A percentile compares a stretch with the other conserved stretches of the same genome.
These are phyloP conservation scores for Bimuria novae-zelandiae DNA, from an alignment of 2,329 filamentous ascomycete genomes.

Conservation along the genomic window DNA sequence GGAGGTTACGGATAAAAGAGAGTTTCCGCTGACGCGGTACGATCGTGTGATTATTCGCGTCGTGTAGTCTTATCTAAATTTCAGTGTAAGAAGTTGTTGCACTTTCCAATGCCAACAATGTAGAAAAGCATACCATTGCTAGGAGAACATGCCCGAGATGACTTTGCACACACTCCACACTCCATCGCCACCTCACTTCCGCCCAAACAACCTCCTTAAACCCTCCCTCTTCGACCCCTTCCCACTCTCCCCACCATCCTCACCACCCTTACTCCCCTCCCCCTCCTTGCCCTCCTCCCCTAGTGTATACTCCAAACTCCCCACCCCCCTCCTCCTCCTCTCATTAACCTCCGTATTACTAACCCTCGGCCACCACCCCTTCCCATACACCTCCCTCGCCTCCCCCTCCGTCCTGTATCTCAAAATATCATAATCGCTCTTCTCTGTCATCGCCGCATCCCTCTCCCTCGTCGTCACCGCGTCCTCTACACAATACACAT, in stretches of 20 bases:
- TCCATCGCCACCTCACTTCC: neutral
- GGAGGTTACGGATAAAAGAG: conserved; percentile 1
- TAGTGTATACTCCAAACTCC: neutral
- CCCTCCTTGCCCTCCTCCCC: neutral
- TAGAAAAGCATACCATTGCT: no score
- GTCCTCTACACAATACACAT: conserved; percentile 16
- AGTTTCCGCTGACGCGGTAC: conserved; percentile 3
- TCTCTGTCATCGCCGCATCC: conserved; percentile 39
- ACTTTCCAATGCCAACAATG: no score
- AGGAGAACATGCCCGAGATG: no score
- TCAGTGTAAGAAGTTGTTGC: no score
- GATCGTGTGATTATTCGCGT: conserved; percentile 1
- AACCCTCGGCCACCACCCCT: conserved; percentile 28
- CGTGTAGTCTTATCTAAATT: neutral
- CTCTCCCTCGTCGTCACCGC: conserved; percentile 28
- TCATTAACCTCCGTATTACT: conserved; percentile 47
- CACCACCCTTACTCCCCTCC: neutral
- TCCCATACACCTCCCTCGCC: conserved; percentile 32
- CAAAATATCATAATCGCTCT: conserved; percentile 44
- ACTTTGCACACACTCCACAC: no score
- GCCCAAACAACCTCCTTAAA: neutral
- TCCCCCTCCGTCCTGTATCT: conserved; percentile 34
- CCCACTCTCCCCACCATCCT: neutral
- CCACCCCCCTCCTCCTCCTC: conserved; percentile 24
- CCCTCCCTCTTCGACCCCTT: neutral